Base-by-base conservation (phyloP, 495 filamentous ascomycete genomes). In the Tuber umbilicatum region DNA sequence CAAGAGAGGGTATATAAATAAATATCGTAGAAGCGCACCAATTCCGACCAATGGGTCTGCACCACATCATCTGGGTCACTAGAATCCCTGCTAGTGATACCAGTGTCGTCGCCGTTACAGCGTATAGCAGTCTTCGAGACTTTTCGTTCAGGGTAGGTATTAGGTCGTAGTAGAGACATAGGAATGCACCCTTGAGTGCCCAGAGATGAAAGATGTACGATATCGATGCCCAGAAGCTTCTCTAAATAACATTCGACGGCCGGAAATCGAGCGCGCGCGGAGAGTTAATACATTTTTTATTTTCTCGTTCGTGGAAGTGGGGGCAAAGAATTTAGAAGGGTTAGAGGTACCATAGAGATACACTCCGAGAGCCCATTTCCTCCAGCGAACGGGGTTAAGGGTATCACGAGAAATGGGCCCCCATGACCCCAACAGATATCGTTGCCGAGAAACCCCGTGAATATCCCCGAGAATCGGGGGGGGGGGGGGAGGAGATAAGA, bases 131-230 rank as follows among this genome's bases (percentile, higher is more conserved):
- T 67, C 76, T 78, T 39, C 76, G 41, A 23, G 71, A 74, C 64
- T 74, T 79, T 73, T 68, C 55, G 55, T 74, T 74, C n/a, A 79
- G 76, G 5, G 77, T 79, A 9, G 77, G 77, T 31, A 79, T 43
- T 37, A 79, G 76, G 45, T 79, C 77, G 40, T 79, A 79, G 72
- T 79, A 79, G 39, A 79, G 39, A 37, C 71, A 71, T 43, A 79
- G 69, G 76, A 79, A 78, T 43, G 77, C 77, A 73, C 77, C 77
- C 40, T 79, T 79, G n/a, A 79, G 76, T 17, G 67, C 35, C 77
- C 77, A 79, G 37, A 78, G 76, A 21, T 79, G 77, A 10, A 69
- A 69, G 35, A 64, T 50, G n/a, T 79, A 79, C 43, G 69, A 75
- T 40, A 79, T 73, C 2, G 77, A 79, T 23, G 72, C 77, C 76